phyloP scores from a whole-genome alignment of 2,329 filamentous ascomycete genomes.

The Botrytis porri region DNA sequence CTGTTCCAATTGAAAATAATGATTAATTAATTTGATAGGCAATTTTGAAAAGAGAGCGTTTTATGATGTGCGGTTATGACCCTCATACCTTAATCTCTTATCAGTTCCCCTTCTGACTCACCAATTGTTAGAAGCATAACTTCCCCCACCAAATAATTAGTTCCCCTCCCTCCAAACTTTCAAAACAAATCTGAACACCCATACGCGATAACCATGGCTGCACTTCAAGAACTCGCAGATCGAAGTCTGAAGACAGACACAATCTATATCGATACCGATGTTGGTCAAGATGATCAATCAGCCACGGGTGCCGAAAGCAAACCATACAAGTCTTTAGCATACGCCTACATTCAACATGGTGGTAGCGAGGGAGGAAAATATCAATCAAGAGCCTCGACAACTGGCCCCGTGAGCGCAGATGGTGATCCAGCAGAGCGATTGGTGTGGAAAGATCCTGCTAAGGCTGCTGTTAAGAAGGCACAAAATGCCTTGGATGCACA shows the following conservation, averaged over 20 bases:
- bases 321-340: constrained; percentile 78
- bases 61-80: background rate
- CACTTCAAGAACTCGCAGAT: constrained; percentile 49
- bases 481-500: constrained; percentile 69
- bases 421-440: constrained; percentile 62
- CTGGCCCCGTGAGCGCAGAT: constrained; percentile 56
- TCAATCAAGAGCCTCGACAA: constrained; percentile 65
- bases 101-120: constrained; percentile 11
- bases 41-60: background rate
- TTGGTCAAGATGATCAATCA: constrained; percentile 66
- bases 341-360: constrained; percentile 70
- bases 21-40: background rate
- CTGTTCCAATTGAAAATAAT: background rate
- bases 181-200: constrained; percentile 1
- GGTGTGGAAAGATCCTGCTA: constrained; percentile 78
- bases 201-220: constrained; percentile 31
- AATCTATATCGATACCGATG: constrained; percentile 78
- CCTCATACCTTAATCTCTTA: background rate
- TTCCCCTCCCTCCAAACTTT: constrained; percentile 1
- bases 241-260: constrained; percentile 46
- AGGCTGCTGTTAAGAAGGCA: constrained; percentile 83
- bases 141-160: constrained; percentile 11
- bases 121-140: constrained; percentile 1
- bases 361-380: constrained; percentile 55
- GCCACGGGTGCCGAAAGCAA: constrained; percentile 67